These are phyloP conservation scores for Tetrapisispora pingtungensis DNA, from an alignment of 805 yeast genomes.

Conservation along the genomic window DNA sequence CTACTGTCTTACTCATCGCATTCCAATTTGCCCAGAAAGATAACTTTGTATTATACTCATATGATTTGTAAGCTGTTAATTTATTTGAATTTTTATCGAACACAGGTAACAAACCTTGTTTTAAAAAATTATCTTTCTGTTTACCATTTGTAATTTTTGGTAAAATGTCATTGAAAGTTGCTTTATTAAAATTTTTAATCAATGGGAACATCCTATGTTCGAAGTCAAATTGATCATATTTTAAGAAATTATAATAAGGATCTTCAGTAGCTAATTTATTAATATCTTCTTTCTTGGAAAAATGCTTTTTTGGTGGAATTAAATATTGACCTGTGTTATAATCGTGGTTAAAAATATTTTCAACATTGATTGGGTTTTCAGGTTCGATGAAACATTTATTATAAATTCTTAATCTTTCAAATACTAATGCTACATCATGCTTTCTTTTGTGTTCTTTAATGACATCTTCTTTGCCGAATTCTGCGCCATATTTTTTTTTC, in stretches of 20 bases:
- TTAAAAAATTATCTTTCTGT: conserved; percentile 2
- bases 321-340: neutral
- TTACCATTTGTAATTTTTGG: conserved; percentile 10
- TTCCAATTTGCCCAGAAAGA: conserved; percentile 16
- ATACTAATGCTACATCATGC: conserved; percentile 7
- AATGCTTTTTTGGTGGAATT: neutral
- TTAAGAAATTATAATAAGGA: neutral
- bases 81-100: neutral
- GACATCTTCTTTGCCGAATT: conserved; percentile 2
- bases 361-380: neutral
- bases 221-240: conserved; percentile 14
- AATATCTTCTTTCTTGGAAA: neutral
- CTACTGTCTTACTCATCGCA: conserved; percentile 7
- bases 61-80: neutral
- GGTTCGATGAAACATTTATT: conserved; percentile 12
- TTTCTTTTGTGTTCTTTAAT: conserved; percentile 4
- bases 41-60: conserved; percentile 6
- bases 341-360: neutral
- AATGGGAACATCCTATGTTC: conserved; percentile 19
- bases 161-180: conserved; percentile 9
- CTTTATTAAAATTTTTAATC: conserved; percentile 6
- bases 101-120: conserved; percentile 9
- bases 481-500: conserved; percentile 1
- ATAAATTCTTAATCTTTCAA: conserved; percentile 14
- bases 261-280: neutral